Percentiles rank a stretch among this genome's conserved stretches.
phyloP scores from a whole-genome alignment of 495 filamentous ascomycete species.

The Umbilicaria muhlenbergii region DNA sequence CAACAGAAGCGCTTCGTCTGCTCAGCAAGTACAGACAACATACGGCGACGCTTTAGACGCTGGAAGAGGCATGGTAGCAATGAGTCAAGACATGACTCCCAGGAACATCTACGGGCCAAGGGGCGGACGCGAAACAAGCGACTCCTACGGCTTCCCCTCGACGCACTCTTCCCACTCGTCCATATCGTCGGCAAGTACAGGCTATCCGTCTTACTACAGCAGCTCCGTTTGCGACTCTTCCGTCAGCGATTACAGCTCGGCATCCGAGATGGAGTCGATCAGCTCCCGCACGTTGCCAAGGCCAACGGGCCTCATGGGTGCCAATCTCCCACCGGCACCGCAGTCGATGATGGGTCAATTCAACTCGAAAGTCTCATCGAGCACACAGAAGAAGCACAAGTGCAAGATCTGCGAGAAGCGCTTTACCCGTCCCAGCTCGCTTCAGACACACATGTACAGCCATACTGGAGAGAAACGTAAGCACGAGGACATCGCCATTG shows the following conservation, averaged over 20 bases:
- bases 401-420: constrained; percentile 99
- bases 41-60: constrained; percentile 80
- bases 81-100: constrained; percentile 74
- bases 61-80: constrained; percentile 78
- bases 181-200: constrained; percentile 61
- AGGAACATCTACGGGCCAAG: constrained; percentile 72
- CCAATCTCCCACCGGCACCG: constrained; percentile 59
- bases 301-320: constrained; percentile 52
- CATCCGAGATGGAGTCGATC: constrained; percentile 66
- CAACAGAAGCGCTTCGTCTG: constrained; percentile 34
- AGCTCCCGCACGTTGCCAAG: constrained; percentile 70
- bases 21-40: constrained; percentile 22
- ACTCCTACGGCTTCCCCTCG: constrained; percentile 87
- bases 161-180: constrained; percentile 89
- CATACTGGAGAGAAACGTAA: constrained; percentile 98
- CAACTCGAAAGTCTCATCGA: constrained; percentile 90
- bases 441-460: constrained; percentile 98
- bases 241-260: constrained; percentile 87
- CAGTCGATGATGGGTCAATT: constrained; percentile 99
- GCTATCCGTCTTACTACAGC: constrained; percentile 57
- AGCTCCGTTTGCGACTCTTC: constrained; percentile 59
- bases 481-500: constrained; percentile 21
- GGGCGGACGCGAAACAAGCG: constrained; percentile 52
- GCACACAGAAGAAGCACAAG: constrained; percentile 98
- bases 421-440: constrained; percentile 87